Evolutionary conservation across 768 basidiomycete genomes (phyloP), one percentile per base, ranked within the genome.

Genomic region (Ramaria rubella): DNA sequence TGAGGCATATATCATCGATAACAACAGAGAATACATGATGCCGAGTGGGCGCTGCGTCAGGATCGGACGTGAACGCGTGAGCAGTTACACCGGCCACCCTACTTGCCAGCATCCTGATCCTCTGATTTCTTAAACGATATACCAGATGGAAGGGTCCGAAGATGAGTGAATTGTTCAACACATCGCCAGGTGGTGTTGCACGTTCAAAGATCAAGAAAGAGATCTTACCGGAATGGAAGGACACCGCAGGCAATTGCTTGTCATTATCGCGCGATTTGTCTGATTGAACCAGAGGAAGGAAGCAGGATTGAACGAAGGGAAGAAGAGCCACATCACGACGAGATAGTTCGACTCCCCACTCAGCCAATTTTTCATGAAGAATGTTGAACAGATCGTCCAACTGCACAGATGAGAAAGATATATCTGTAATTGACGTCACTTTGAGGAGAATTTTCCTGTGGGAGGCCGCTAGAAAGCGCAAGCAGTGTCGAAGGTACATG

Each of bases 401-500:
- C 34, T 36, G 11, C 12, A 2, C 30, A 51, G 49, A 30, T 6
- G 33, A 11, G 19, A 51, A 4, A 19, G 49, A 36, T 24, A 14
- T 17, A n/a, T 48, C 26, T 26, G 46, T 23, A 66, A 59, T 34
- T 77, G 61, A 48, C 74, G 70, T 61, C 50, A 69, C 45, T 33
- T 65, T 58, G 56, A 63, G 56, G 27, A 48, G 31, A 62, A 57
- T 60, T 38, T 64, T 62, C 15, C 69, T 67, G 50, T 74, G 67
- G 11, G 58, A 53, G 11, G 62, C 61, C 40, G 68, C 64, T 30
- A 80, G 51, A 46, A 73, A 70, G 68, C 81, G 77, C 14, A 87
- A 66, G 65, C 79, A 81, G 61, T 81, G 79, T 42, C 93, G 84
- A 26, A 95, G 75, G 63, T 91, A 85, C 59, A 87, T 83, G 21